phyloP scores from a whole-genome alignment of 768 basidiomycete genomes.

The Panaeolus papilionaceus region DNA sequence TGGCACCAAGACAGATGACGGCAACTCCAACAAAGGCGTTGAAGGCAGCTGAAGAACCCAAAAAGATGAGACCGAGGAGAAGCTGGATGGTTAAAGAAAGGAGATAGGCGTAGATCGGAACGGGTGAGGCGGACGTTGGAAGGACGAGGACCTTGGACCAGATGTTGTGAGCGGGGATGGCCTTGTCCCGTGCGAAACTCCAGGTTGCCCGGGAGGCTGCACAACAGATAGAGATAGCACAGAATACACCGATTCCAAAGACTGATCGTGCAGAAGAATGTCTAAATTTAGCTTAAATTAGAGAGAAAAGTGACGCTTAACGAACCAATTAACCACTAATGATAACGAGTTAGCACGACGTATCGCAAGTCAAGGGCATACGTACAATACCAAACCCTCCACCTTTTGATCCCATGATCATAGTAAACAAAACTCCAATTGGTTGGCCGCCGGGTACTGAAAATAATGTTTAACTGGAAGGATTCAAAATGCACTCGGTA shows the following conservation, averaged over 20 bases:
- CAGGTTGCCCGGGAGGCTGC: conserved; percentile 74
- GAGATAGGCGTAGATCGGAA: conserved; percentile 66
- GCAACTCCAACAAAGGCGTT: conserved; percentile 73
- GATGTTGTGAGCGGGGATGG: conserved; percentile 57
- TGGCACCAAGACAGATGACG: conserved; percentile 69
- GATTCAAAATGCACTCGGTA: not conserved
- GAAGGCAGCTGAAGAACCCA: conserved; percentile 67
- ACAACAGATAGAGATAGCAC: conserved; percentile 68
- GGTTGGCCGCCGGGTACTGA: conserved; percentile 68
- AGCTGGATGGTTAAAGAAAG: conserved; percentile 65
- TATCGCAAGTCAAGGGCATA: conserved; percentile 29
- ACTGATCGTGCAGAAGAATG: conserved; percentile 32
- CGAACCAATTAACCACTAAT: conserved; percentile 24
- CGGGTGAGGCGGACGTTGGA: conserved; percentile 38
- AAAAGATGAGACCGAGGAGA: conserved; percentile 65
- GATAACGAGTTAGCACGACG: not conserved
- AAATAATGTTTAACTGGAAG: conserved; percentile 5
- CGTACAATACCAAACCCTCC: conserved; percentile 69
- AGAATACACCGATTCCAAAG: conserved; percentile 63
- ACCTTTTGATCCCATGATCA: conserved; percentile 63
- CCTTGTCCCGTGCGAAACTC: conserved; percentile 74
- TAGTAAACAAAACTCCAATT: conserved; percentile 64
- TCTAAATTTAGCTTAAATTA: not conserved
- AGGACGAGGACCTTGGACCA: conserved; percentile 52
- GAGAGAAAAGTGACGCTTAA: not conserved